A percentile compares a stretch with the other conserved stretches of the same genome.
Evolutionary conservation across 1,284 basidiomycete genomes (phyloP).

Genomic region (Tilletia indica): DNA sequence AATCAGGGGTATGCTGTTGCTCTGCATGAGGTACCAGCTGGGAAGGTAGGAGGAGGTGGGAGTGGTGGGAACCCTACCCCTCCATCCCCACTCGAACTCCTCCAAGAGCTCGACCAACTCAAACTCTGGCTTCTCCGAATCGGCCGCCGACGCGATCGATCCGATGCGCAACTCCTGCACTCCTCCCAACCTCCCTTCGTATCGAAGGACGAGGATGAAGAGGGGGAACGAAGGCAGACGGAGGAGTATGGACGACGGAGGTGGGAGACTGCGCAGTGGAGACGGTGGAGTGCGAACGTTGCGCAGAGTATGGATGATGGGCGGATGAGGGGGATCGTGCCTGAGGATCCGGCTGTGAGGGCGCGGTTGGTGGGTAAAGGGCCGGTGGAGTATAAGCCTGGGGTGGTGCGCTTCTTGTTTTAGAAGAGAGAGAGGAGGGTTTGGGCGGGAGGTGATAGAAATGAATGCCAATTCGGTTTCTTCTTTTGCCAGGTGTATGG

Average conservation of each 20-base stretch:
- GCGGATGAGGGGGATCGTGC: slow-evolving; percentile 13
- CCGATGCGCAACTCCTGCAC: background rate
- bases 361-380: slow-evolving; percentile 4
- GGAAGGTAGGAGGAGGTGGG: background rate
- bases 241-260: background rate
- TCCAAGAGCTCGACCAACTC: slow-evolving; percentile 16
- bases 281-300: background rate
- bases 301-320: slow-evolving; percentile 12
- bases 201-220: background rate
- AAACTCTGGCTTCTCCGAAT: slow-evolving; percentile 11
- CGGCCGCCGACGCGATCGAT: slow-evolving; percentile 7
- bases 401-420: slow-evolving; percentile 15
- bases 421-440: background rate
- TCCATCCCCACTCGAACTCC: slow-evolving; percentile 11
- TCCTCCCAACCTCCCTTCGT: background rate
- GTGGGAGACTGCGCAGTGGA: slow-evolving; percentile 3
- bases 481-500: background rate
- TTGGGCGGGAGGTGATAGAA: background rate
- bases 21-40: background rate
- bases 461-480: background rate
- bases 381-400: slow-evolving; percentile 14
- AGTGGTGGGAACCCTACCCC: background rate
- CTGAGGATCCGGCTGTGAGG: background rate
- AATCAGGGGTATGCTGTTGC: slow-evolving; percentile 5
- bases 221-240: background rate